Evolutionary conservation across 495 filamentous ascomycete species (phyloP), one percentile per base, ranked within the genome.

Genomic region (Talaromyces wortmannii): DNA sequence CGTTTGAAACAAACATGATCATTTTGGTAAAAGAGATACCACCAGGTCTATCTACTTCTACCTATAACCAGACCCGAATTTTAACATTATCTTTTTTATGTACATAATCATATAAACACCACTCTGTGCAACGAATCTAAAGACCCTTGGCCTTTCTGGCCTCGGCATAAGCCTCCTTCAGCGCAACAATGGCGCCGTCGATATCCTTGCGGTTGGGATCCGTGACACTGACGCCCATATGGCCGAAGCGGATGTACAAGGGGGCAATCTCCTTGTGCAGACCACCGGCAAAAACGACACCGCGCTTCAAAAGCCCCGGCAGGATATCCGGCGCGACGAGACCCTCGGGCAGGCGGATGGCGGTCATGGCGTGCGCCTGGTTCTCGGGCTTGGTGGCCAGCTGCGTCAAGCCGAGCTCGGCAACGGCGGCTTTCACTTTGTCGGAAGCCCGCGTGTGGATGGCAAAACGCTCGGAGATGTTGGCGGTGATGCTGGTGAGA

Each of bases 351-450:
- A 98, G 80, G 69, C 92, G 97, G 57, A 97, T 91, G 48, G 94
- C 92, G 11, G 94, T 97, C 94, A 98, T 98, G 64, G 88, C 90
- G 64, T 95, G 92, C 30, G 94, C 91, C 77, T 97, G 94, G 67
- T 92, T 86, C 56, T 90, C 91, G 0, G 89, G 87, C 63, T 88
- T 88, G 33, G 82, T 61, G 29, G 94, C 91, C 12, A 97, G 73
- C 70, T 96, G 91, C 67, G 87, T 85, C 55, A 98, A 76, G 8
- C 94, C 94, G 43, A 97, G 77, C 45, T 86, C 86, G 12, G 83
- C 69, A 45, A 96, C 73, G 31, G 86, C 81, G 49, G 85, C 78
- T 82, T 97, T 97, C 65, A 97, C 83, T 64, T 82, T 83, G 64
- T 90, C 83, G 0, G 89, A 95, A 17, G 83, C 81, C 55, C 79